Percentiles rank a stretch among this genome's conserved stretches.
phyloP scores from a whole-genome alignment of 2,329 filamentous ascomycete species.

The Epicoccum nigrum region DNA sequence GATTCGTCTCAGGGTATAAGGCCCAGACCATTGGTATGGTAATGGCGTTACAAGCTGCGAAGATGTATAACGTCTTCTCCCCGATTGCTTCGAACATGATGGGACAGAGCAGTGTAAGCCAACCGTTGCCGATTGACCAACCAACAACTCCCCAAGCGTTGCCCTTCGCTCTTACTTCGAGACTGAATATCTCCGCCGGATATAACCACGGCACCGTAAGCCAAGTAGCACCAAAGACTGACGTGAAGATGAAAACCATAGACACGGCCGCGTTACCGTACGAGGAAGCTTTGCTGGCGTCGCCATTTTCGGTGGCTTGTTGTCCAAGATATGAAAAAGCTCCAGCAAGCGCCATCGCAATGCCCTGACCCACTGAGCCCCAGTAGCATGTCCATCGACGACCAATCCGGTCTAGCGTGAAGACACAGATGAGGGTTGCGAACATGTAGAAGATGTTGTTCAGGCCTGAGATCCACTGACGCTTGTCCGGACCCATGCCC shows the following conservation, averaged over 20 bases:
- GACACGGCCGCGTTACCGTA: constrained; percentile 70
- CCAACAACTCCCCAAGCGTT: constrained; percentile 79
- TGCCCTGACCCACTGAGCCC: constrained; percentile 68
- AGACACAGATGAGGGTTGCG: constrained; percentile 71
- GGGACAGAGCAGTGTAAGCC: constrained; percentile 56
- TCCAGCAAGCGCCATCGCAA: constrained; percentile 71
- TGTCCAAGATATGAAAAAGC: constrained; percentile 64
- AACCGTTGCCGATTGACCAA: constrained; percentile 77
- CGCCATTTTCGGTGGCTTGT: constrained; percentile 54
- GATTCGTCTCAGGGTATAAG: constrained; percentile 75
- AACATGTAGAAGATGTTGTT: constrained; percentile 66
- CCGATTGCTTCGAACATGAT: constrained; percentile 63
- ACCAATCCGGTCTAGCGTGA: constrained; percentile 72
- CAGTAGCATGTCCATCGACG: constrained; percentile 73
- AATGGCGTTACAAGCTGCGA: constrained; percentile 69
- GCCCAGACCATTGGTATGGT: constrained; percentile 75
- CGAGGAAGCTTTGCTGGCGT: constrained; percentile 54
- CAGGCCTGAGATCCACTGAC: constrained; percentile 51
- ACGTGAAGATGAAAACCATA: constrained; percentile 74
- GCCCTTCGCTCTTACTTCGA: constrained; percentile 73
- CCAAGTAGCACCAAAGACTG: constrained; percentile 69
- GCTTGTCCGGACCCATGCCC: constrained; percentile 61
- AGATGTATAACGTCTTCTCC: constrained; percentile 77
- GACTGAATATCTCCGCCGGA: constrained; percentile 74
- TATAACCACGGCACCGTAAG: constrained; percentile 65